Conservation (phyloP, 371 early-diverging fungal species). For the Entomophthora muscae region DNA sequence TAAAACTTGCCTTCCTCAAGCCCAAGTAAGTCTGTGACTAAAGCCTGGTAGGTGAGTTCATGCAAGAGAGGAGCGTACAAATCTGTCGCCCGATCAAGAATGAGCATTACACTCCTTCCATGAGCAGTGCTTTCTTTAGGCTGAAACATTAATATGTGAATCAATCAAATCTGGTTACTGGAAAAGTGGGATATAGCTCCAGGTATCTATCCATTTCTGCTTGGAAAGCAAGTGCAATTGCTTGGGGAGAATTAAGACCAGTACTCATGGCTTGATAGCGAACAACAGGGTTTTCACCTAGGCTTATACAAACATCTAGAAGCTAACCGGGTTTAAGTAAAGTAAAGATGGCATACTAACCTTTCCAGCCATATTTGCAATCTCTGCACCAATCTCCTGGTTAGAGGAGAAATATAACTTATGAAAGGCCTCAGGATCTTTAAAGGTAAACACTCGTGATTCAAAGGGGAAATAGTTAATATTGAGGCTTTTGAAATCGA, state of each 20-base stretch:
- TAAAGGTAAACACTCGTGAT: constrained; percentile 57
- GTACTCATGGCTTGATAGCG: constrained; percentile 56
- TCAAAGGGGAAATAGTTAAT: constrained; percentile 39
- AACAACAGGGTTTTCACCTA: constrained; percentile 75
- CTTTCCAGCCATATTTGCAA: constrained; percentile 46
- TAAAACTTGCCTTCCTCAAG: constrained; percentile 55
- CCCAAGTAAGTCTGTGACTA: constrained; percentile 70
- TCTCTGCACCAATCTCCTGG: constrained; percentile 28
- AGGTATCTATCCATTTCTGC: constrained; percentile 37
- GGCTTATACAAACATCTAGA: constrained; percentile 47
- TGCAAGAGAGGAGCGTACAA: constrained; percentile 71
- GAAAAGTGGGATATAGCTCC: constrained; percentile 35
- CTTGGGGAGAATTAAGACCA: constrained; percentile 21
- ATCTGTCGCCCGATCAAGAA: constrained; percentile 87
- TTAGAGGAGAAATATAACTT: constrained; percentile 30
- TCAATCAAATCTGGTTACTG: constrained; percentile 17
- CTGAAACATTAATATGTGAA: constrained; percentile 24
- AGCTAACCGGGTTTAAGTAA: constrained; percentile 19
- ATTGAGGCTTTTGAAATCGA: not conserved
- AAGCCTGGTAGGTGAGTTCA: constrained; percentile 89
- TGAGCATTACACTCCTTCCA: constrained; percentile 51
- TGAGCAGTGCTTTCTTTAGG: constrained; percentile 36
- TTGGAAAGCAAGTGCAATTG: constrained; percentile 30
- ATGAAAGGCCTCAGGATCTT: constrained; percentile 42
- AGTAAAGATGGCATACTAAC: constrained; percentile 14